These are phyloP conservation scores for Coemansia furcata DNA, from an alignment of 192 early-diverging fungal genomes.

Conservation along the genomic window DNA sequence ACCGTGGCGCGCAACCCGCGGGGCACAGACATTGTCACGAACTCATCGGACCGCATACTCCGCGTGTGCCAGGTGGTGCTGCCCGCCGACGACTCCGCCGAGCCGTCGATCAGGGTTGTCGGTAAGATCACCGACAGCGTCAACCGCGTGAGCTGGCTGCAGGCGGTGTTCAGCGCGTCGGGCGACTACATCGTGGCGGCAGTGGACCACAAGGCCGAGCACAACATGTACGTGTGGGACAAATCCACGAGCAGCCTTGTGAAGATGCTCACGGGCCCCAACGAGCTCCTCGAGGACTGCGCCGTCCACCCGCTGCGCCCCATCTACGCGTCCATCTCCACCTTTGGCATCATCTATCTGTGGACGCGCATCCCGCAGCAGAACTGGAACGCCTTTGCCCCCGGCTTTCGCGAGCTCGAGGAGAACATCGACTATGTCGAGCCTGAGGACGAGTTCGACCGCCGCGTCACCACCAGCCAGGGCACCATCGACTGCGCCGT, in stretches of 20 bases:
- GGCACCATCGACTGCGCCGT: conserved; percentile 27
- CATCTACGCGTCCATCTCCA: conserved; percentile 78
- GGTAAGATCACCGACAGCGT: conserved; percentile 89
- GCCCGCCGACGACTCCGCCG: conserved; percentile 11
- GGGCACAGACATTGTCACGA: conserved; percentile 69
- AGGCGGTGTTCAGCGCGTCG: conserved; percentile 82
- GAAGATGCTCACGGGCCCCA: conserved; percentile 88
- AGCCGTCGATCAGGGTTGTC: conserved; percentile 31
- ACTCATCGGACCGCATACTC: conserved; percentile 76
- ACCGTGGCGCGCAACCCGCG: conserved; percentile 44
- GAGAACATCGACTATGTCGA: conserved; percentile 96
- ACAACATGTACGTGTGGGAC: conserved; percentile 97
- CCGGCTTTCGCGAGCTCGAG: conserved; percentile 88
- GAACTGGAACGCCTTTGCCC: conserved; percentile 93
- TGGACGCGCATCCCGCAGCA: conserved; percentile 78
- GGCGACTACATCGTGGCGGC: conserved; percentile 86
- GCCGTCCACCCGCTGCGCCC: conserved; percentile 84
- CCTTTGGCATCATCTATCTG: conserved; percentile 79
- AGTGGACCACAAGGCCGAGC: conserved; percentile 80
- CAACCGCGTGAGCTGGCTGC: conserved; percentile 86
- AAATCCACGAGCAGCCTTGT: conserved; percentile 75
- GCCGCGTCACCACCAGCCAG: conserved; percentile 7
- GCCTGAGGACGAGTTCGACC: conserved; percentile 91
- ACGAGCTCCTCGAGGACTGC: conserved; percentile 74
- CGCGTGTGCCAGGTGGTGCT: conserved; percentile 61